Base-by-base conservation (phyloP, 2,329 filamentous ascomycete genomes). In the Pseudogymnoascus sp. region DNA sequence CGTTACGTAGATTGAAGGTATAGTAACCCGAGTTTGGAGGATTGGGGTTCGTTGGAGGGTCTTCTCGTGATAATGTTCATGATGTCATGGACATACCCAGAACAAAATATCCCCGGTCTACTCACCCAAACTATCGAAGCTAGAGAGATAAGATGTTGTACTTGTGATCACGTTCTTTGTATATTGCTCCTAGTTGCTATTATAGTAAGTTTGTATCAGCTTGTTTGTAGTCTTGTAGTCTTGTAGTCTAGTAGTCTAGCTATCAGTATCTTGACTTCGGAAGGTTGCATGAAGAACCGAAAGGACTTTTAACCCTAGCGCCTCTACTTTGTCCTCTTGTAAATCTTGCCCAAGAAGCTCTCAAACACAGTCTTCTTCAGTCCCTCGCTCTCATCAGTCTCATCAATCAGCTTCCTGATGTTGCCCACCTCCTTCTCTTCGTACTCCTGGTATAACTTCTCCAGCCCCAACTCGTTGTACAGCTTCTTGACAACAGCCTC, bases 311-410 rank as follows among this genome's bases (percentile, higher is more conserved):
- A 30, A 52, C n/a, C 45, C 45, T 12, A 11, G 14, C 23, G 25
- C 16, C 8, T 76, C 75, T 90, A 97, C 79, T 96, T 97, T 84
- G 85, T 94, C 73, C 94, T 84, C 86, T 96, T 96, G 84, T 97
- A 97, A 74, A 99, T 97, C 84, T 99, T 99, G 76, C 82, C 81
- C 67, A 99, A 80, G 82, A 97, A 99, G 49, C 84, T 83, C 70
- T 96, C 89, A 69, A 97, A 96, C 41, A 97, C 84, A 64, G 82
- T 84, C 83, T 91, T 94, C 84, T 95, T 97, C 72, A 99, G 78
- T 14, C 94, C 94, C 67, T 89, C 84, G 65, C 82, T 87, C 82
- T 97, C 92, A 72, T 99, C 92, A 60, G 97, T 80, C 64, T 86
- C 78, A 22, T 81, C 82, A 71, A 99, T 97, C 80, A 88, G 84